Evolutionary conservation across 2,329 filamentous ascomycete genomes (phyloP), one percentile per base, ranked within the genome.

Genomic region (Nigrospora sphaerica): DNA sequence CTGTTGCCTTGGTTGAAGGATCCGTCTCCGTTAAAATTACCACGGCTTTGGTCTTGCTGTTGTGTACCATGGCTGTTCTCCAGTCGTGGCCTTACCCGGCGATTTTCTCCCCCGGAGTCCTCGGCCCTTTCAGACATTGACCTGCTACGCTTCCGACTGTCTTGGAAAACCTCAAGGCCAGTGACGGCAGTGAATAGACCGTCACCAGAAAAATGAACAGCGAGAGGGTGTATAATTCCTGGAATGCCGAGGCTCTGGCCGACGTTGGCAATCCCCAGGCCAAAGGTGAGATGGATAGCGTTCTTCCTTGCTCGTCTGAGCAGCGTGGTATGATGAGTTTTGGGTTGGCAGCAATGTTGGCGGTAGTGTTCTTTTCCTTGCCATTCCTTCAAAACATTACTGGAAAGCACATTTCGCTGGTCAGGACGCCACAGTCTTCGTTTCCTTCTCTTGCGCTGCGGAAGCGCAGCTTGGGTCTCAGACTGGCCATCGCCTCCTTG

Each of bases 201-300:
- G 17, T 69, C 61, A 5, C 76, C 77, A 1, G 70, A 66, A 44
- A 73, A 73, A n/a, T 69, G 63, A 2, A 68, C 54, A 2, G 70
- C 68, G 14, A 80, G 64, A 1, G 74, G 73, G 40, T 77, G 70
- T 3, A 54, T 32, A 6, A 65, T 49, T 23, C 61, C 62, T 0
- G 59, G 56, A 1, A 58, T 35, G 4, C 56, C 58, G 2, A 62
- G 52, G 14, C 55, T 59, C 40, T 60, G 55, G 2, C 69, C 69
- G 32, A 71, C 57, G 18, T 63, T 61, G 17, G 49, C 60, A 19
- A 71, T 52, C 13, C 70, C 70, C 23, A 61, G 53, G 16, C 69
- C 69, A 42, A 72, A 68, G 1, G 64, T 63, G 9, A 70, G 47
- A 23, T 62, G 53, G 54, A 64, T 69, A 12, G 68, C 69, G 40